Percentiles rank a stretch among this genome's conserved stretches.
These are phyloP conservation scores for Calophaca sinica DNA, from an alignment of 306 rosid species.

Conservation along the genomic window DNA sequence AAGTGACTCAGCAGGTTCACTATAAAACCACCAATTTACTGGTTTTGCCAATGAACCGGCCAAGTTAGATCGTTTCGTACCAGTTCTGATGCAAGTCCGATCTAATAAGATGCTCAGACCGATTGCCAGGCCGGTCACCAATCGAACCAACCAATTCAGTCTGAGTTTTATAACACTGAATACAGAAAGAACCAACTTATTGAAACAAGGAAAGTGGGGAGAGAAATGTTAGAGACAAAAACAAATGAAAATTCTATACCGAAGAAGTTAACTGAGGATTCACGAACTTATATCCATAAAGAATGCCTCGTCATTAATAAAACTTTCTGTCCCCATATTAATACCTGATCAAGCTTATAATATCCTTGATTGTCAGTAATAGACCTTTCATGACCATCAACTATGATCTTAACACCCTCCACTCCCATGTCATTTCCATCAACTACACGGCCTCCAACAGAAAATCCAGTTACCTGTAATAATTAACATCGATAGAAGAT, in stretches of 20 bases:
- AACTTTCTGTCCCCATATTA: conserved; percentile 27
- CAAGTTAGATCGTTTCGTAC: not conserved
- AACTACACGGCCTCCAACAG: conserved; percentile 94
- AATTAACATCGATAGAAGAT: conserved; percentile 39
- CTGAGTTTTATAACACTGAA: not conserved
- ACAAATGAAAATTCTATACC: conserved; percentile 18
- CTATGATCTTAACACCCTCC: conserved; percentile 84
- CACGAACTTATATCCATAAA: conserved; percentile 26
- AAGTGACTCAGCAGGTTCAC: not conserved
- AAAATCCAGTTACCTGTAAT: conserved; percentile 94
- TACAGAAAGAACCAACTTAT: conserved; percentile 27
- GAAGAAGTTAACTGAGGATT: conserved; percentile 27
- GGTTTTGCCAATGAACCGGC: not conserved
- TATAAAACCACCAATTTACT: not conserved
- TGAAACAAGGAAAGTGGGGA: not conserved
- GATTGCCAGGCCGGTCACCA: not conserved
- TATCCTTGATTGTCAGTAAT: conserved; percentile 91
- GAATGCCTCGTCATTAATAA: conserved; percentile 23
- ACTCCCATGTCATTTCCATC: conserved; percentile 88
- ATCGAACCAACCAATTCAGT: not conserved
- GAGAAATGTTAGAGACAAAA: conserved; percentile 24
- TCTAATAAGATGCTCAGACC: conserved; percentile 1
- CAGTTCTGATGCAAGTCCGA: not conserved
- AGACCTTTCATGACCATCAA: conserved; percentile 92
- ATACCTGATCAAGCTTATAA: conserved; percentile 98